A percentile compares a stretch with the other conserved stretches of the same genome.
These are phyloP conservation scores for Bauhinia variegata DNA, from an alignment of 306 rosid species.

Conservation along the genomic window DNA sequence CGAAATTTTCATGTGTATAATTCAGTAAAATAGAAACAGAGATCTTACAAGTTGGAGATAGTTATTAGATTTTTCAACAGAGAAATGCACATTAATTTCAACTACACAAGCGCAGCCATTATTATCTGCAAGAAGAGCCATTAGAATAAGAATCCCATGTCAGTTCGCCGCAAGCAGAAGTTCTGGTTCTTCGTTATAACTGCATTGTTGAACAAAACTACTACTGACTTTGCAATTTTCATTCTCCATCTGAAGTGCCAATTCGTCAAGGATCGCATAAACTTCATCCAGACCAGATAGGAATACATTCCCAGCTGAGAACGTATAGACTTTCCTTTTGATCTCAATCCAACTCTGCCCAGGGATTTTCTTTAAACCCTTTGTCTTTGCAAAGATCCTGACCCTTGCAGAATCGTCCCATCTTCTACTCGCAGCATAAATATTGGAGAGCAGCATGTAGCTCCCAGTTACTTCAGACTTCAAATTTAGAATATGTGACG, in stretches of 20 bases:
- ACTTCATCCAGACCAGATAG: constrained; percentile 51
- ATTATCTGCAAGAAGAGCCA: too few relatives aligned
- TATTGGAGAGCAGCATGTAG: constrained; percentile 78
- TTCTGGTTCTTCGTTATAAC: constrained; percentile 28
- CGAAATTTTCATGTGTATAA: too few relatives aligned
- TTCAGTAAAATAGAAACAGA: too few relatives aligned
- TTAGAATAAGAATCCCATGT: constrained; percentile 19
- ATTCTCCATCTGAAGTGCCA: constrained; percentile 66
- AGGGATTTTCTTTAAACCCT: constrained; percentile 67
- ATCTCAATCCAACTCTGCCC: constrained; percentile 90
- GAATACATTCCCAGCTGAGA: constrained; percentile 63
- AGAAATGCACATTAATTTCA: too few relatives aligned
- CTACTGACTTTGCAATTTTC: constrained; percentile 33
- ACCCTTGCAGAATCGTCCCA: constrained; percentile 89
- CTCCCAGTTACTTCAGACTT: constrained; percentile 57
- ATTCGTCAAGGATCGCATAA: constrained; percentile 52
- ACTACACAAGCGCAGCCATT: too few relatives aligned
- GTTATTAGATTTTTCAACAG: too few relatives aligned
- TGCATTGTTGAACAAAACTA: constrained; percentile 30
- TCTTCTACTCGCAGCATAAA: constrained; percentile 74
- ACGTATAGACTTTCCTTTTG: constrained; percentile 59
- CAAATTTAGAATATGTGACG: constrained; percentile 45
- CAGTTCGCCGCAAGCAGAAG: constrained; percentile 34
- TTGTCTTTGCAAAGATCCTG: constrained; percentile 67
- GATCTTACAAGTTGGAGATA: too few relatives aligned